Percentiles rank a stretch among this genome's conserved stretches.
Conservation (phyloP, 768 basidiomycete species). For the Pulveroboletus sp. region DNA sequence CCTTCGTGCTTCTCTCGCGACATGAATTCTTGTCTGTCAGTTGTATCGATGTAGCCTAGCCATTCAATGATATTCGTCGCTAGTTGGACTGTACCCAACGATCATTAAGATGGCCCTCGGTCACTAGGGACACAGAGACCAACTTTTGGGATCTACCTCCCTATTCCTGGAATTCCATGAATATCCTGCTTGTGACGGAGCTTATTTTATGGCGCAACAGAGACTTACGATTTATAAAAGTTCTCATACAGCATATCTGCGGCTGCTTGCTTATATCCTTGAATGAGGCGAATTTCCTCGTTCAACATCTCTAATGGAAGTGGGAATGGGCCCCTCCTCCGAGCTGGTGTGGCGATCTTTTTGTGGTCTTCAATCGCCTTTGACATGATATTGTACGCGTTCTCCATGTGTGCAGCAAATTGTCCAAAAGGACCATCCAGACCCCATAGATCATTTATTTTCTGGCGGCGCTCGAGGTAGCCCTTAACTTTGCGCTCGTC, state of each 20-base stretch:
- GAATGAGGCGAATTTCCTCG: constrained; percentile 21
- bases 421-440: constrained; percentile 13
- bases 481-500: constrained; percentile 22
- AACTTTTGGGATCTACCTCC: constrained; percentile 24
- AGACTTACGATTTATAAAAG: constrained; percentile 20
- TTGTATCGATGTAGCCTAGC: constrained; percentile 23
- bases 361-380: constrained; percentile 20
- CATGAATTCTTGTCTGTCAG: constrained; percentile 25
- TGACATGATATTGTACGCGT: constrained; percentile 15
- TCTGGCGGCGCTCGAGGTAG: constrained; percentile 19
- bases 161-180: constrained; percentile 12
- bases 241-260: constrained; percentile 17
- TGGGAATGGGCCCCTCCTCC: constrained; percentile 20
- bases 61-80: constrained; percentile 21
- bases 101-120: constrained; percentile 3
- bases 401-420: constrained; percentile 23
- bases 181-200: background rate
- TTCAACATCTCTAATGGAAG: constrained; percentile 20
- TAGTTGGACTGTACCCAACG: constrained; percentile 17
- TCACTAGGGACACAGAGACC: background rate
- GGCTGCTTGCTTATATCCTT: constrained; percentile 16
- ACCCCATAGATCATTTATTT: constrained; percentile 18
- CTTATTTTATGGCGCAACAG: too few species aligned
- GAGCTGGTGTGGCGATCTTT: constrained; percentile 8
- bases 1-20: constrained; percentile 21